These are phyloP conservation scores for Fusarium veterinarium DNA, from an alignment of 2,329 filamentous ascomycete genomes.

Conservation along the genomic window DNA sequence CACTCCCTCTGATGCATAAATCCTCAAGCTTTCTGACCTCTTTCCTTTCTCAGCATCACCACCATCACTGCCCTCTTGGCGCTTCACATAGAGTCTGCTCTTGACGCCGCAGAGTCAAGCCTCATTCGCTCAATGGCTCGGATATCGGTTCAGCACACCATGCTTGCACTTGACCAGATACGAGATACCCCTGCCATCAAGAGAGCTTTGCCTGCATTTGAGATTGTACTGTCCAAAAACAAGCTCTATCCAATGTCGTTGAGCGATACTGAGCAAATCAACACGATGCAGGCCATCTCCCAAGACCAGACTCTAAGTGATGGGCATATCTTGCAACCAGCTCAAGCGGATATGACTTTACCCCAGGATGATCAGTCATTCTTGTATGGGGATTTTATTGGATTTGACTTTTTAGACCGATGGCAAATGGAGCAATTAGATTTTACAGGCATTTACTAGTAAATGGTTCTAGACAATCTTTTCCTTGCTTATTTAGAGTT, in stretches of 20 bases:
- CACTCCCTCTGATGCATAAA: fast-evolving
- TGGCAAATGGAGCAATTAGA: slow-evolving; percentile 29
- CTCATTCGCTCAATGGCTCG: slow-evolving; percentile 8
- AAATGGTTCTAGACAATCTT: neutral
- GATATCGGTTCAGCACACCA: slow-evolving; percentile 8
- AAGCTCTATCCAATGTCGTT: neutral
- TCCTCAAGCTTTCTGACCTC: fast-evolving
- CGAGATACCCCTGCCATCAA: slow-evolving; percentile 6
- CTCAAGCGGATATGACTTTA: fast-evolving
- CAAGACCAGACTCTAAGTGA: fast-evolving
- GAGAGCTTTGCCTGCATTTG: slow-evolving; percentile 8
- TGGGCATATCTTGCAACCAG: fast-evolving
- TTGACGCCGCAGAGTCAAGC: neutral
- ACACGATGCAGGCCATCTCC: neutral
- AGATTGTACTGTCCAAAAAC: slow-evolving; percentile 12
- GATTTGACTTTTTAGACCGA: slow-evolving; percentile 11
- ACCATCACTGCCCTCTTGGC: slow-evolving; percentile 1
- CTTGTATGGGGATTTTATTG: neutral
- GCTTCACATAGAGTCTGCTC: slow-evolving; percentile 3
- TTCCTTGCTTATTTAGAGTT: neutral
- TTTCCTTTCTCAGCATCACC: neutral
- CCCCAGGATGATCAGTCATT: neutral
- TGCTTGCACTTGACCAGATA: slow-evolving; percentile 1
- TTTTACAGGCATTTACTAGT: slow-evolving; percentile 7
- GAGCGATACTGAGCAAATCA: fast-evolving